phyloP scores from a whole-genome alignment of 2,329 filamentous ascomycete genomes.

The Fusarium acutatum region DNA sequence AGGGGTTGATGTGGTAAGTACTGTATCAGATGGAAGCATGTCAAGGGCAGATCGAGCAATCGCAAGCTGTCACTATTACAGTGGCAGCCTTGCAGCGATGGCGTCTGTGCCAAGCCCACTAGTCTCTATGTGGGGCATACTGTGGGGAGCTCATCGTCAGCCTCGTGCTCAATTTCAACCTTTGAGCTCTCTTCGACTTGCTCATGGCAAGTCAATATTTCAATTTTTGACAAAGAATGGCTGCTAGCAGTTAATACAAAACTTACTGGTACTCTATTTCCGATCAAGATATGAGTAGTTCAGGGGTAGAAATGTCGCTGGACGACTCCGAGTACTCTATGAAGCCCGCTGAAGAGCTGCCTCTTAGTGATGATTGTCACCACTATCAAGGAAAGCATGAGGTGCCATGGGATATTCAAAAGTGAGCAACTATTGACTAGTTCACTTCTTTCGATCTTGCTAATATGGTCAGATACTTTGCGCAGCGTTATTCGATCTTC shows the following conservation, averaged over 20 bases:
- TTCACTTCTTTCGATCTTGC: not conserved
- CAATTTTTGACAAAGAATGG: not conserved
- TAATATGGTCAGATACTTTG: slow-evolving; percentile 75
- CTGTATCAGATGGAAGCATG: slow-evolving; percentile 30
- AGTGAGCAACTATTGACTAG: slow-evolving; percentile 62
- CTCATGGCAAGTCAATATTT: not conserved
- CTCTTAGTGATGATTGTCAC: slow-evolving; percentile 70
- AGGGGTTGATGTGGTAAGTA: slow-evolving; percentile 4
- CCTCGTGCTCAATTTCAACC: slow-evolving; percentile 40
- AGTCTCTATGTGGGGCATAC: slow-evolving; percentile 1
- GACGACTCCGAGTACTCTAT: slow-evolving; percentile 43
- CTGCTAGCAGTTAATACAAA: not conserved
- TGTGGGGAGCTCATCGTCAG: slow-evolving; percentile 34
- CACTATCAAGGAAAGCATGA: slow-evolving; percentile 77
- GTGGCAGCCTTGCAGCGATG: slow-evolving; percentile 40
- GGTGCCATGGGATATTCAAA: slow-evolving; percentile 85
- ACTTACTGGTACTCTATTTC: not conserved
- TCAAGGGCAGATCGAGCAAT: slow-evolving; percentile 41
- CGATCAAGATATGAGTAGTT: slow-evolving; percentile 20
- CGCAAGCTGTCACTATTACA: slow-evolving; percentile 43
- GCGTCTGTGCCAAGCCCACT: slow-evolving; percentile 34
- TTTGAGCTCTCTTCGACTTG: not conserved
- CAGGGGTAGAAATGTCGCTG: slow-evolving; percentile 10
- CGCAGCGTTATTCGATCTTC: slow-evolving; percentile 88
- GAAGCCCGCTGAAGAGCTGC: slow-evolving; percentile 55